These are phyloP conservation scores for Telopea speciosissima DNA, from an alignment of 177 flowering plant genomes.

Conservation along the genomic window DNA sequence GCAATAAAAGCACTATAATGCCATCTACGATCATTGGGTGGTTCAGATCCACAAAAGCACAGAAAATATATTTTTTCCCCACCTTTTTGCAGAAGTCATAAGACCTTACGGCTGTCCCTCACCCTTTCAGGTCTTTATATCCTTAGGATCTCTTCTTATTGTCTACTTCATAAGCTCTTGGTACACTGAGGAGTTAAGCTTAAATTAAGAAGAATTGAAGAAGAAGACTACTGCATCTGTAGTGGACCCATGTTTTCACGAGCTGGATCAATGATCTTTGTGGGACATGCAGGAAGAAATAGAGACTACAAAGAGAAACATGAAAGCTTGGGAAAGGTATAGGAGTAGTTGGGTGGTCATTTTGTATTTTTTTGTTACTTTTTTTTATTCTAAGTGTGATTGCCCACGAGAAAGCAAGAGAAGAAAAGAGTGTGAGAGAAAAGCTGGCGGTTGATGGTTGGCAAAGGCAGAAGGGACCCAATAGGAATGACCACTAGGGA, in stretches of 20 bases:
- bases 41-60: no score
- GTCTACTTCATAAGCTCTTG: background rate
- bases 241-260: no score
- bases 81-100: no score
- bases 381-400: background rate
- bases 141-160: no score
- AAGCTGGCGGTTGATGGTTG: background rate
- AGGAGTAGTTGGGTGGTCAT: background rate
- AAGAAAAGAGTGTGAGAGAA: background rate
- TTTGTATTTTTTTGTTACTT: background rate
- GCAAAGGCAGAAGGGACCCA: slow-evolving; percentile 1
- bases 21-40: background rate
- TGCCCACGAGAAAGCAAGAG: background rate
- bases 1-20: background rate
- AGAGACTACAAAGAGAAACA: background rate
- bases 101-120: no score
- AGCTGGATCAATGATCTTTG: no score
- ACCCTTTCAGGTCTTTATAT: no score
- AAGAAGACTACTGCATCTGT: no score
- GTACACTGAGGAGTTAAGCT: no score
- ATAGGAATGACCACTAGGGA: slow-evolving; percentile 7
- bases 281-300: no score
- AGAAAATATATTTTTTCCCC: no score
- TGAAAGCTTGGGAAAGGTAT: background rate
- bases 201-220: no score